phyloP scores from a whole-genome alignment of 2,329 filamentous ascomycete genomes.

The Talaromyces sp. region DNA sequence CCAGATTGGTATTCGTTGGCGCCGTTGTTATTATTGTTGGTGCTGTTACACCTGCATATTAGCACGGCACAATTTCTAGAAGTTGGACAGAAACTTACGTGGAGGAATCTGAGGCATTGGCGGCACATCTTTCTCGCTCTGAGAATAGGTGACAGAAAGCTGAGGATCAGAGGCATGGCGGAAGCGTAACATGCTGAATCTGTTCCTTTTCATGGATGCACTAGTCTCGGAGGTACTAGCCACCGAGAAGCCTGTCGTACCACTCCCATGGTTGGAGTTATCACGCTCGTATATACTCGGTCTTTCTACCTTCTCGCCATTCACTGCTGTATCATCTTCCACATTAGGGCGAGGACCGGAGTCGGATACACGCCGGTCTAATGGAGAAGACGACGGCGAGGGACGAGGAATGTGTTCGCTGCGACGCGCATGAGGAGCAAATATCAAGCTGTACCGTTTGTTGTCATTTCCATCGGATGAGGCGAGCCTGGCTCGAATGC shows the following conservation, averaged over 20 bases:
- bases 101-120: slow-evolving; percentile 39
- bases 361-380: slow-evolving; percentile 34
- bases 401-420: slow-evolving; percentile 39
- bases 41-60: slow-evolving; percentile 30
- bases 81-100: slow-evolving; percentile 28
- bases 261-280: neutral
- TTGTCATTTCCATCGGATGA: slow-evolving; percentile 28
- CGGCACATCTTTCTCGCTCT: slow-evolving; percentile 55
- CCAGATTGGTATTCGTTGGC: slow-evolving; percentile 65
- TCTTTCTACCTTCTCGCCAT: slow-evolving; percentile 21
- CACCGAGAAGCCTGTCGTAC: neutral
- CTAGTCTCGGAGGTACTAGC: slow-evolving; percentile 1
- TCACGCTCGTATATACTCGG: neutral
- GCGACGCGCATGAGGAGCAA: slow-evolving; percentile 30
- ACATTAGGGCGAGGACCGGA: slow-evolving; percentile 29
- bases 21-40: slow-evolving; percentile 86
- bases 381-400: slow-evolving; percentile 27
- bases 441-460: slow-evolving; percentile 35
- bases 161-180: slow-evolving; percentile 93
- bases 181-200: slow-evolving; percentile 71
- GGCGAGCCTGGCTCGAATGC: slow-evolving; percentile 38
- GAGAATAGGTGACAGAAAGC: slow-evolving; percentile 68
- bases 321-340: slow-evolving; percentile 14
- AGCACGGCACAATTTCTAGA: neutral
- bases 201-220: slow-evolving; percentile 34